phyloP scores from a whole-genome alignment of 768 basidiomycete genomes.

The Boletus rufocinnamomeus region DNA sequence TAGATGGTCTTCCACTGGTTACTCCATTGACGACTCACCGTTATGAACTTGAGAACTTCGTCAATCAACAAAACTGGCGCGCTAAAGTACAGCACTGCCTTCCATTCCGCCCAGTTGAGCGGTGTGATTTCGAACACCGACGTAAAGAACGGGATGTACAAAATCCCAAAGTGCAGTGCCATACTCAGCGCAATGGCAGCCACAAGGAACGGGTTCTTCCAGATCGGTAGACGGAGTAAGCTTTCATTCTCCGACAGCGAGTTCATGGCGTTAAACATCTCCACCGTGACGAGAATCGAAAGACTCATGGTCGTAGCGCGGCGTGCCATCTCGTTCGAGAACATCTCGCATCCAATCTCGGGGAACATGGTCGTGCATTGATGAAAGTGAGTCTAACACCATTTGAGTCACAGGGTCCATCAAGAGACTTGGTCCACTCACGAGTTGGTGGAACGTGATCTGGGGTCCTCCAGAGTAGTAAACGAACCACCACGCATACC shows the following conservation, averaged over 20 bases:
- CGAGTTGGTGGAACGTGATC: slow-evolving; percentile 90
- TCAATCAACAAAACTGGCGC: slow-evolving; percentile 89
- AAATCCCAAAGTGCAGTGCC: slow-evolving; percentile 89
- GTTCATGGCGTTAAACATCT: slow-evolving; percentile 99
- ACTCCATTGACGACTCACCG: slow-evolving; percentile 47
- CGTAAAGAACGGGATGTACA: slow-evolving; percentile 97
- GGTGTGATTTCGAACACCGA: slow-evolving; percentile 89
- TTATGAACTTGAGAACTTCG: slow-evolving; percentile 83
- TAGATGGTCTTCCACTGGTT: neutral
- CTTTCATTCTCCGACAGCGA: slow-evolving; percentile 98
- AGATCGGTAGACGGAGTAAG: slow-evolving; percentile 81
- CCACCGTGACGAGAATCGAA: slow-evolving; percentile 92
- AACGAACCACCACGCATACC: slow-evolving; percentile 99
- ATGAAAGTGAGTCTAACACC: slow-evolving; percentile 88
- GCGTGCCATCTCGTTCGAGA: slow-evolving; percentile 82
- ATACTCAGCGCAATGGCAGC: slow-evolving; percentile 89
- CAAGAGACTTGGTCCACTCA: slow-evolving; percentile 44
- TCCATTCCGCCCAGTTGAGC: slow-evolving; percentile 94
- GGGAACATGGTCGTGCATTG: slow-evolving; percentile 83
- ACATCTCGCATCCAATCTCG: slow-evolving; percentile 94
- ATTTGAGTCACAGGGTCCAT: slow-evolving; percentile 6
- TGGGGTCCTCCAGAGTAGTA: slow-evolving; percentile 89
- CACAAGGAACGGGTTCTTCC: slow-evolving; percentile 94
- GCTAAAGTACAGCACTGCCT: slow-evolving; percentile 85
- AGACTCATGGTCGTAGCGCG: slow-evolving; percentile 94